These are phyloP conservation scores for Ramaria rubella DNA, from an alignment of 768 basidiomycete species.

Conservation along the genomic window DNA sequence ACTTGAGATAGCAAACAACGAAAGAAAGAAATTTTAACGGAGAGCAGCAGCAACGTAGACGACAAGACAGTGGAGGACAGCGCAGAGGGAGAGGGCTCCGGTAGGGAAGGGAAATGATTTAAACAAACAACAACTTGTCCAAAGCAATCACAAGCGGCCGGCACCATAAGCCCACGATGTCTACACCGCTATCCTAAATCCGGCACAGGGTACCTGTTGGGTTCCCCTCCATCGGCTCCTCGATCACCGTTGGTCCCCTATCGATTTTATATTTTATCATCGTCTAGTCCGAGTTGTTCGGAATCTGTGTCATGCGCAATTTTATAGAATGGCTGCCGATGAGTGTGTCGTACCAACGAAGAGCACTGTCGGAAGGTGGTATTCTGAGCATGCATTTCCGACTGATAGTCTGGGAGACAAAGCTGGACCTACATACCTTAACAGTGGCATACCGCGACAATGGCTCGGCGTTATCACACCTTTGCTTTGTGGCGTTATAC, in stretches of 20 bases:
- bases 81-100: neutral
- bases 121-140: neutral
- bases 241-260: conserved; percentile 4
- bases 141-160: neutral
- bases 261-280: neutral
- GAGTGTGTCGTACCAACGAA: too few relatives aligned
- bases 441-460: neutral
- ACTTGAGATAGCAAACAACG: conserved; percentile 10
- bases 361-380: too few relatives aligned
- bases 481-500: too few relatives aligned
- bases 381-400: too few relatives aligned
- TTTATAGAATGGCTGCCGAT: neutral
- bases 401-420: neutral
- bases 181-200: neutral
- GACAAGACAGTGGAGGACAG: conserved; percentile 1
- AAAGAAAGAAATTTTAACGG: conserved; percentile 4
- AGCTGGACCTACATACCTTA: conserved; percentile 7
- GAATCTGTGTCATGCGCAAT: neutral
- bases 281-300: neutral
- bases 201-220: neutral
- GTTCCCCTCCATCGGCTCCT: neutral
- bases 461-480: too few relatives aligned
- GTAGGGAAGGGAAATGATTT: neutral
- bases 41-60: conserved; percentile 7
- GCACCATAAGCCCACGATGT: neutral